phyloP scores from a whole-genome alignment of 768 basidiomycete genomes.

The Kwoniella europaea region DNA sequence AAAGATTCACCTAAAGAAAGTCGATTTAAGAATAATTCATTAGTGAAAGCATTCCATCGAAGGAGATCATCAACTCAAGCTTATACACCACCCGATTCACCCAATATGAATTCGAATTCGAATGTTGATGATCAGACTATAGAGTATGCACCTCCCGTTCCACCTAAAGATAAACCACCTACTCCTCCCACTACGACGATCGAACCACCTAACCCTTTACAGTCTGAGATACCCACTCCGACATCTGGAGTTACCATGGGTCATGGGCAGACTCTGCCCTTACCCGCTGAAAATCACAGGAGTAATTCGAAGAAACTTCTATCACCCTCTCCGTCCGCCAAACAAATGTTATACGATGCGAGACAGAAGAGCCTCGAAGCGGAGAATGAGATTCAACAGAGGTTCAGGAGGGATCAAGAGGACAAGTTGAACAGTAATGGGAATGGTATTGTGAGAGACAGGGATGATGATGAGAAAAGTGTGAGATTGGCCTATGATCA shows the following conservation, averaged over 20 bases:
- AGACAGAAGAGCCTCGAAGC: conserved; percentile 30
- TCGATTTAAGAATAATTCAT: conserved; percentile 25
- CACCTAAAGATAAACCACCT: conserved; percentile 22
- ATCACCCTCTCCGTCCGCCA: conserved; percentile 40
- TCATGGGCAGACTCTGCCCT: conserved; percentile 3
- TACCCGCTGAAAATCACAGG: not conserved
- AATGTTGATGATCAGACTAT: not conserved
- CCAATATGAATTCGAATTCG: conserved; percentile 14
- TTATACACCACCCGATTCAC: conserved; percentile 18
- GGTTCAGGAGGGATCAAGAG: conserved; percentile 41
- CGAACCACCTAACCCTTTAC: conserved; percentile 10
- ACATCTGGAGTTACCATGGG: conserved; percentile 10
- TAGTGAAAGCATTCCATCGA: conserved; percentile 28
- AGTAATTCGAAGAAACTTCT: conserved; percentile 10
- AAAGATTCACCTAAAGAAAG: conserved; percentile 20
- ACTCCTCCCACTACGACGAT: not conserved
- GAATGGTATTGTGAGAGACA: not conserved
- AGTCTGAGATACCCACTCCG: conserved; percentile 9
- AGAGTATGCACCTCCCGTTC: conserved; percentile 28
- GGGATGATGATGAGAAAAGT: conserved; percentile 12
- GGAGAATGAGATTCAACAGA: conserved; percentile 45
- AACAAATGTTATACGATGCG: conserved; percentile 30
- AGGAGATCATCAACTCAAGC: conserved; percentile 20
- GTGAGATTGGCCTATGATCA: conserved; percentile 49
- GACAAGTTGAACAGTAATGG: conserved; percentile 4